A percentile compares a stretch with the other conserved stretches of the same genome.
Conservation (phyloP, 345 rosid species). For the Populus ilicifolia region DNA sequence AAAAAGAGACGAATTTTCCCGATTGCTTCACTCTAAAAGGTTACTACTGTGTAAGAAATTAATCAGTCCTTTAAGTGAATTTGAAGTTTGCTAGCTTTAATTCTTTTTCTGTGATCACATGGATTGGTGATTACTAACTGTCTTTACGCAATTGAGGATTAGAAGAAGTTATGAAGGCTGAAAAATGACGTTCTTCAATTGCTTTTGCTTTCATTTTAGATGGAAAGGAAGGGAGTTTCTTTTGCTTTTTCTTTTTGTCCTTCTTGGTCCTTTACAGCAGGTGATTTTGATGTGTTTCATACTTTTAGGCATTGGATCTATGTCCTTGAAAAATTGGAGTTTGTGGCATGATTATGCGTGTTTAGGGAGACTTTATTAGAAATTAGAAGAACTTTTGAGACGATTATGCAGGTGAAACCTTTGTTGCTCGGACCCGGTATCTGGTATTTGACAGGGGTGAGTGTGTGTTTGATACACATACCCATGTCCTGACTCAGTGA, state of each 20-base stretch:
- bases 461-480: too few species aligned
- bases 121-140: not conserved
- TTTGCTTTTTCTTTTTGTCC: not conserved
- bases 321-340: not conserved
- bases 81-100: not conserved
- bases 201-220: not conserved
- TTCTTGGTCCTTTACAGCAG: not conserved
- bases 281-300: not conserved
- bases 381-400: too few species aligned
- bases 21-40: too few species aligned
- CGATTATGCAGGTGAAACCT: too few species aligned
- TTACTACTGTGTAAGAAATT: not conserved
- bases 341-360: not conserved
- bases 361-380: too few species aligned
- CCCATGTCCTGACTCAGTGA: too few species aligned
- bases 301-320: not conserved
- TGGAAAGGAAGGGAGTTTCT: not conserved
- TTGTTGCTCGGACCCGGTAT: too few species aligned
- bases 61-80: too few species aligned
- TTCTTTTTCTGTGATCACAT: not conserved
- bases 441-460: too few species aligned
- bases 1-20: too few species aligned
- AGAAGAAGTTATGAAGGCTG: not conserved
- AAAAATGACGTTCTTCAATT: not conserved
- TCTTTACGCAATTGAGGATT: not conserved